Base-by-base conservation (phyloP, 192 early-diverging fungal species). In the Coemansia sp. region DNA sequence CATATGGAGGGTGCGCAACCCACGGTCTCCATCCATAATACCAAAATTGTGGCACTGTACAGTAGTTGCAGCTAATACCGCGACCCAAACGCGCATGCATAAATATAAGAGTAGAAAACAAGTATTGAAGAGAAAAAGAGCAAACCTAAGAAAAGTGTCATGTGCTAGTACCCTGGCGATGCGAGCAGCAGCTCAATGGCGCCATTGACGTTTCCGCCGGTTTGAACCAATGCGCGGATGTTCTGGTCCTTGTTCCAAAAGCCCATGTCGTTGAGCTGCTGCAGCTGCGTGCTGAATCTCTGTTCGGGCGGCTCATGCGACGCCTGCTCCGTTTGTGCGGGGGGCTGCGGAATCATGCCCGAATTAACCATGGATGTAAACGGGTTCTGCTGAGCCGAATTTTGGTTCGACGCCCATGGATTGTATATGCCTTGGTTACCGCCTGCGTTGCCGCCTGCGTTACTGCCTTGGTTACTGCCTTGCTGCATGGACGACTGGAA, bases 181-280 rank as follows among this genome's bases (percentile, higher is more conserved):
- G 41, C 16, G 16, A 92, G 71, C 18, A 92, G 61, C 50, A 80
- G 85, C 71, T 99, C 97, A 48, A 98, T 88, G n/a, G 97, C 97
- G 4, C 90, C 93, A 64, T 95, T 84, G 16, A 98, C 95, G 70
- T 97, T 91, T 37, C 97, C 97, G 16, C 86, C 84, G 12, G 93
- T 88, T 39, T 86, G 71, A 19, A 84, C 79, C 61, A 99, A 83
- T 0, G 92, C 96, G 41, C 92, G 84, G 61, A 99, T 91, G 67
- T 99, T 99, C 77, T 92, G 88, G 26, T 85, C 79, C 2, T 89
- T 89, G 71, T 95, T 89, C 71, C 81, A 92, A 72, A 99, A 94
- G 18, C 97, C 97, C 97, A 99, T 99, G 26, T 99, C 97, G 66
- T 85, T 91, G 70, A 89, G 75, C 78, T 89, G 90, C 71, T 90